Evolutionary conservation across 2,329 filamentous ascomycete genomes (phyloP).

Genomic region (Claviceps citrina): DNA sequence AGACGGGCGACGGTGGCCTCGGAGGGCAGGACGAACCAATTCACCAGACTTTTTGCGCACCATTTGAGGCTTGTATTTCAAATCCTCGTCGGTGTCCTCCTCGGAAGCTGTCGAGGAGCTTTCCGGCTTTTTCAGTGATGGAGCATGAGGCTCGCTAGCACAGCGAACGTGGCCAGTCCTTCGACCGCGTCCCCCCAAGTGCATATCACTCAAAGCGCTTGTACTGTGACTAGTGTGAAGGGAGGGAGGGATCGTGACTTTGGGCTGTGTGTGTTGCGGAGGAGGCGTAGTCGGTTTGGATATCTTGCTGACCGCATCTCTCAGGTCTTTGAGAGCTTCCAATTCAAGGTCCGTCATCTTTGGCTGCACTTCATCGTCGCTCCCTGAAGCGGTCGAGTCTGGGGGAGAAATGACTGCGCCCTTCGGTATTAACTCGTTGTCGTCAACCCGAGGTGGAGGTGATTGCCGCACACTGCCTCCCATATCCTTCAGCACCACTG

Average conservation of each 20-base stretch:
- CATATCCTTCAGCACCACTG: conserved; percentile 30
- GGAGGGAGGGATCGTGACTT: conserved; percentile 1
- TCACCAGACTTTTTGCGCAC: conserved; percentile 97
- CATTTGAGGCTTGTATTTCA: conserved; percentile 65
- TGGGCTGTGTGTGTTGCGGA: conserved; percentile 32
- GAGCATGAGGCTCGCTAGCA: conserved; percentile 37
- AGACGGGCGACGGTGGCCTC: conserved; percentile 64
- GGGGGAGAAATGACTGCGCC: conserved; percentile 84
- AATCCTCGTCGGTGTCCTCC: conserved; percentile 47
- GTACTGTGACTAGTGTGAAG: conserved; percentile 35
- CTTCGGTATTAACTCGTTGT: conserved; percentile 50
- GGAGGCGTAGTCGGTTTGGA: conserved; percentile 31
- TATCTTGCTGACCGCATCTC: conserved; percentile 71
- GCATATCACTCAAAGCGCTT: conserved; percentile 27
- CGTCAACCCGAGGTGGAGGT: conserved; percentile 64
- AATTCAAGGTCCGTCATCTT: conserved; percentile 32
- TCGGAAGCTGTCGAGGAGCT: conserved; percentile 39
- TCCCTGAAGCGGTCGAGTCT: conserved; percentile 65
- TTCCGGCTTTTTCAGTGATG: conserved; percentile 30
- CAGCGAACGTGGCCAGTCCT: conserved; percentile 37
- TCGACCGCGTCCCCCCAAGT: conserved; percentile 19
- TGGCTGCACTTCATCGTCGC: conserved; percentile 60
- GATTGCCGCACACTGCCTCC: conserved; percentile 56
- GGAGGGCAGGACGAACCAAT: conserved; percentile 79
- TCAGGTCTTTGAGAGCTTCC: conserved; percentile 49